phyloP scores from a whole-genome alignment of 2,329 filamentous ascomycete genomes.

The Pseudopyricularia javanii region DNA sequence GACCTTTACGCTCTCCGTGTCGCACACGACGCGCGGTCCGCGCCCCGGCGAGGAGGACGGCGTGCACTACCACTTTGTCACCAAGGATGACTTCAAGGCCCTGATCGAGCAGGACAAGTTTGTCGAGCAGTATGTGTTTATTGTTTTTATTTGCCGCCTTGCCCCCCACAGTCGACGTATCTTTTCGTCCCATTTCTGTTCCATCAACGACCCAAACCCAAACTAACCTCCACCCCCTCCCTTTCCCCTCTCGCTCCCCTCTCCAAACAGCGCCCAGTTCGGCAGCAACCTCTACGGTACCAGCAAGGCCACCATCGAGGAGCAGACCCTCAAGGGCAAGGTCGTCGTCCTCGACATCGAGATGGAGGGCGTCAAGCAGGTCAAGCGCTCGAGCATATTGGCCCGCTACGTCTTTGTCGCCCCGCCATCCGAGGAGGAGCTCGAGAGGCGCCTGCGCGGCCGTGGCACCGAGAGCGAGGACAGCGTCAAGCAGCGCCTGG shows the following conservation, averaged over 20 bases:
- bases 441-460: slow-evolving; percentile 64
- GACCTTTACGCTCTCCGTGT: slow-evolving; percentile 42
- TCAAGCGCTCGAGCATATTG: slow-evolving; percentile 61
- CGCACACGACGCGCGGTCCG: slow-evolving; percentile 71
- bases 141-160: too few relatives aligned
- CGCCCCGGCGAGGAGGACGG: slow-evolving; percentile 65
- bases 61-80: slow-evolving; percentile 70
- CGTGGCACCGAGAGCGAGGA: slow-evolving; percentile 71
- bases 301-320: slow-evolving; percentile 64
- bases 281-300: slow-evolving; percentile 82
- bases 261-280: slow-evolving; percentile 50
- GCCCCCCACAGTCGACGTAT: background rate
- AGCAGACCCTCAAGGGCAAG: slow-evolving; percentile 56
- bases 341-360: slow-evolving; percentile 89
- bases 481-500: slow-evolving; percentile 54
- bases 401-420: slow-evolving; percentile 78
- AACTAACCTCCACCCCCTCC: too few relatives aligned
- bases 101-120: slow-evolving; percentile 62
- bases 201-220: too few relatives aligned
- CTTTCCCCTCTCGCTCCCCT: background rate
- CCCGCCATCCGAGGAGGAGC: slow-evolving; percentile 60
- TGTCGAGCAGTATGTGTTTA: slow-evolving; percentile 43
- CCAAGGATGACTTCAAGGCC: slow-evolving; percentile 51
- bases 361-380: slow-evolving; percentile 96
- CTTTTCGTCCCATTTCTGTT: too few relatives aligned